Evolutionary conservation across 352 stramenopile species (phyloP).

Genomic region (Globisporangium barbulae): DNA sequence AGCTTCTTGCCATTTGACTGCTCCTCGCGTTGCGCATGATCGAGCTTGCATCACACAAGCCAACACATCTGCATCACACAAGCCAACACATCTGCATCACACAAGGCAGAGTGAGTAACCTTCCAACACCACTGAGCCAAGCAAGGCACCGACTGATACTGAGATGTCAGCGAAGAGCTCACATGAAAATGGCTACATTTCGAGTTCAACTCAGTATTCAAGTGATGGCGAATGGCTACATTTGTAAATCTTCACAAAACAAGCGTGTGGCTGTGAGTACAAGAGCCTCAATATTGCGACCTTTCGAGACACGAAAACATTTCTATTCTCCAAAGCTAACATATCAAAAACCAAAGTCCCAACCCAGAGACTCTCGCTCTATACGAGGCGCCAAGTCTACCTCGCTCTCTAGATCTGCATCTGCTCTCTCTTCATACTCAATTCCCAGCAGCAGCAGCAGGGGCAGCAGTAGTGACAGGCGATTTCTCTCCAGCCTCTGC

Average conservation of each 20-base stretch:
- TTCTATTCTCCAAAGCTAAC: not conserved
- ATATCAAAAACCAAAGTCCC: not conserved
- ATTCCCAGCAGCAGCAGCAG: not conserved
- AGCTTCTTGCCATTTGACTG: not conserved
- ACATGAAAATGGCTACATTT: not conserved
- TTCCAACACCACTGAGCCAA: too few relatives aligned
- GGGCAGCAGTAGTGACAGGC: not conserved
- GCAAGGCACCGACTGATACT: not conserved
- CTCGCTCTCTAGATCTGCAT: not conserved
- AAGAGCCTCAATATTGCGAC: not conserved
- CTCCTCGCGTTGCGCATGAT: too few relatives aligned
- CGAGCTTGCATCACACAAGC: too few relatives aligned
- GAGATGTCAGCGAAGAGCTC: not conserved
- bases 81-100: too few relatives aligned
- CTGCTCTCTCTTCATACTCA: not conserved
- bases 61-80: too few relatives aligned
- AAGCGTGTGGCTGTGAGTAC: not conserved
- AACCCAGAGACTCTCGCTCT: not conserved
- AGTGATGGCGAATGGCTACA: not conserved
- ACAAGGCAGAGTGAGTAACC: too few relatives aligned
- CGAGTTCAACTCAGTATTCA: not conserved
- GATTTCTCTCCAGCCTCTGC: slow-evolving; percentile 27
- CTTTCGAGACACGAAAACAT: not conserved
- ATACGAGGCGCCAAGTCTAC: not conserved
- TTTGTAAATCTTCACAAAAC: not conserved